Base-by-base conservation (phyloP, 768 basidiomycete species). In the Lentinula sp. region DNA sequence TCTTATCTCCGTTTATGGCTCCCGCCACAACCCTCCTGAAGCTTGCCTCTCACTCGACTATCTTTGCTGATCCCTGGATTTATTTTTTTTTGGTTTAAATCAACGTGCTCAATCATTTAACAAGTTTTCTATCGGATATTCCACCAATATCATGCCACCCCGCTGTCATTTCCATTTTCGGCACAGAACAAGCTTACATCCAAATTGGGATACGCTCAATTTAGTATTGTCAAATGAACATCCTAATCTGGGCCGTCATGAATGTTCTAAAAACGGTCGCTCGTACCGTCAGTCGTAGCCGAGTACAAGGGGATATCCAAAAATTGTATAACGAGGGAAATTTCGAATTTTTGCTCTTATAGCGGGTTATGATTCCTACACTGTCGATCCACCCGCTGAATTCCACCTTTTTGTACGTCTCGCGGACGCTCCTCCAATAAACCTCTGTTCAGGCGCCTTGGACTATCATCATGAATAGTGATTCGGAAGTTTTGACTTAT, bases 301-400 rank as follows among this genome's bases (percentile, higher is more conserved):
- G 57, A 66, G 69, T 51, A 78, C 73, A 79, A 80, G 72, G 81
- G 78, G 69, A 80, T 69, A 56, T 55, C 76, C 73, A 64, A 76
- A 75, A 78, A 70, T 62, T 67, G 69, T 71, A 75, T 72, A 74
- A 74, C 70, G 66, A 70, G 64, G 69, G 63, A 65, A 66, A 68
- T 65, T 69, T 65, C 60, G 71, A 67, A 67, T 69, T 64, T 63
- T 73, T 63, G 70, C 74, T 78, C 72, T 75, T 77, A 77, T 73
- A 72, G 65, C 71, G 11, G 37, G 40, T 67, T 66, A 51, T 45
- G 60, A 18, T 55, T 52, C 43, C 52, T 61, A 54, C 46, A 11
- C 21, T n/a, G 28, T 34, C 40, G 40, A 56, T 49, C 63, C 52
- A 39, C 59, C 59, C 61, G 61, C 56, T 65, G 68, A 70, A 70